A percentile compares a stretch with the other conserved stretches of the same genome.
phyloP scores from a whole-genome alignment of 441 rosid genomes.

The Macaranga tanarius region DNA sequence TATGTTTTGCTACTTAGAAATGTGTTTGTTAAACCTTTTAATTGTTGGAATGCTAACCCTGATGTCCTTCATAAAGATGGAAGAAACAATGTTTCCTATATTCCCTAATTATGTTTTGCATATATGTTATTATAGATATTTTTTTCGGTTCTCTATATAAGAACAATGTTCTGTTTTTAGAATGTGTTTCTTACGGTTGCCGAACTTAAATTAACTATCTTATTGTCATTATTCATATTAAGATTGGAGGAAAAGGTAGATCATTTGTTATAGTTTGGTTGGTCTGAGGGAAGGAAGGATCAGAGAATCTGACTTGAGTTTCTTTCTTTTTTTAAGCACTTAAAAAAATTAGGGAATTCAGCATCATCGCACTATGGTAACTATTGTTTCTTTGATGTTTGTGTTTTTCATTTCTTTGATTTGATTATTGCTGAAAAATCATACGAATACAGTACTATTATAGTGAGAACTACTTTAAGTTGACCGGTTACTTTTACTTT shows the following conservation, averaged over 20 bases:
- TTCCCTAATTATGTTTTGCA: no score
- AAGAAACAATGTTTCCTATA: no score
- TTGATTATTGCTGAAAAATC: background rate
- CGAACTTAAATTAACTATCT: no score
- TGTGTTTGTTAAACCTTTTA: no score
- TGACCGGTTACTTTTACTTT: no score
- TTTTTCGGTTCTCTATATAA: background rate
- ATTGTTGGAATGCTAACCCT: constrained; percentile 95
- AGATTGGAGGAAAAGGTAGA: background rate
- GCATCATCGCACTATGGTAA: constrained; percentile 44
- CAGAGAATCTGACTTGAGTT: background rate
- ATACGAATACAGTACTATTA: no score
- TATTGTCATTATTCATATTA: no score
- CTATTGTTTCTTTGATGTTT: background rate
- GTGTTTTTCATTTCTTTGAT: background rate
- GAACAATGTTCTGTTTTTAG: background rate
- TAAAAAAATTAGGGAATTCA: background rate
- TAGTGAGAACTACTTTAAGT: no score
- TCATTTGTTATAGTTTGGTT: background rate
- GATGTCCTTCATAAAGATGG: constrained; percentile 89
- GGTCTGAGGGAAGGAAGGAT: no score
- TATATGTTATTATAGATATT: no score
- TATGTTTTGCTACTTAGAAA: no score
- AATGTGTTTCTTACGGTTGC: background rate
- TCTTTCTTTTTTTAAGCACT: background rate